Conservation (phyloP, 192 early-diverging fungal genomes). For the Pilaira anomala region DNA sequence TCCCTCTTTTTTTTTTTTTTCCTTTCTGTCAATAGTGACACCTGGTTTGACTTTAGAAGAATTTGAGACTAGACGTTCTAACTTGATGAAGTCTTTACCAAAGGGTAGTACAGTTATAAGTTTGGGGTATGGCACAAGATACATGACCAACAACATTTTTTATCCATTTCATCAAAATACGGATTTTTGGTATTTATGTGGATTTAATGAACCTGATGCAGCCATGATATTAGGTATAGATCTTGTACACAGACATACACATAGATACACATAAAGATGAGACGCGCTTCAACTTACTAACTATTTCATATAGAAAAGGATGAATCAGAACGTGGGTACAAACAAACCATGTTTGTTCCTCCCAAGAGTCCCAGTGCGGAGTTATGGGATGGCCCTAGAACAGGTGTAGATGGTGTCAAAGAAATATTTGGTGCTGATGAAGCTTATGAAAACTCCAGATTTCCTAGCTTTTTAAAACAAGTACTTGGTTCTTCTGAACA, state of each 20-base stretch:
- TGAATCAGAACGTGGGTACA: slow-evolving; percentile 60
- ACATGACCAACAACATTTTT: slow-evolving; percentile 89
- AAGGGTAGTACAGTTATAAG: slow-evolving; percentile 66
- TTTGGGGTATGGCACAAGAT: slow-evolving; percentile 73
- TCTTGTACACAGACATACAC: no score
- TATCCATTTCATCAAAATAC: slow-evolving; percentile 94
- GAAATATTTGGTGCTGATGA: slow-evolving; percentile 83
- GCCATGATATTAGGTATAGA: slow-evolving; percentile 68
- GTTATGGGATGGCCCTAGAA: slow-evolving; percentile 90
- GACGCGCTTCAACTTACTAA: no score
- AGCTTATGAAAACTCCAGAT: slow-evolving; percentile 32
- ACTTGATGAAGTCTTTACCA: slow-evolving; percentile 60
- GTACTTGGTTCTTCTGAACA: slow-evolving; percentile 11
- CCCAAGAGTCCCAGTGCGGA: slow-evolving; percentile 71
- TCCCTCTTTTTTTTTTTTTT: no score
- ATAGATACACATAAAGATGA: no score
- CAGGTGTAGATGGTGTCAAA: slow-evolving; percentile 74
- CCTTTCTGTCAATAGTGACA: no score
- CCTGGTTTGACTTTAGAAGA: slow-evolving; percentile 74
- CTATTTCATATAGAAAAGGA: slow-evolving; percentile 44
- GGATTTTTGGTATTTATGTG: slow-evolving; percentile 81
- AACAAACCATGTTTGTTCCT: slow-evolving; percentile 85
- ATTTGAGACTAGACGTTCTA: slow-evolving; percentile 70
- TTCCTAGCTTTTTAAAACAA: slow-evolving; percentile 16
- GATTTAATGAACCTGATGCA: slow-evolving; percentile 91